Percentiles rank a stretch among this genome's conserved stretches.
These are phyloP conservation scores for Cydonia oblonga DNA, from an alignment of 331 rosid genomes.

Conservation along the genomic window DNA sequence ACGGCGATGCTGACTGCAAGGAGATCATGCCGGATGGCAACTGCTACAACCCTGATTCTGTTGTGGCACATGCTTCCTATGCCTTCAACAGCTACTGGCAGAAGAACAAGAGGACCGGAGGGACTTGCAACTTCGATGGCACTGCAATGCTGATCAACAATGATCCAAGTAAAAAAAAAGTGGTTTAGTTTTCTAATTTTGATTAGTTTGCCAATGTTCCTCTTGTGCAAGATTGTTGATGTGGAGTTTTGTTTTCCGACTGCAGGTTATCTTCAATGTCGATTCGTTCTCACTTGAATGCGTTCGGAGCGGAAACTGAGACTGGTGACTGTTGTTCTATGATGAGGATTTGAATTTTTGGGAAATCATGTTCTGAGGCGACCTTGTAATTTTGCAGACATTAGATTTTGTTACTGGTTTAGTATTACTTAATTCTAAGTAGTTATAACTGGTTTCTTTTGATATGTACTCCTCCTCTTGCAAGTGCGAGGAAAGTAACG, in stretches of 20 bases:
- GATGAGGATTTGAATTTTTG: not conserved
- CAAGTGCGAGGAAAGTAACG: too few relatives aligned
- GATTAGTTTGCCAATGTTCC: not conserved
- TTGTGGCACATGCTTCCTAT: constrained; percentile 80
- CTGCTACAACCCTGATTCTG: constrained; percentile 56
- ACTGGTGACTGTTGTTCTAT: not conserved
- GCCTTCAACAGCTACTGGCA: constrained; percentile 96
- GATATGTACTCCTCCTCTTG: not conserved
- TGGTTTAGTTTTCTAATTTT: not conserved
- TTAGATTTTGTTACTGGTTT: not conserved
- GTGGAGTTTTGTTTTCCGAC: not conserved
- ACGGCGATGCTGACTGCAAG: constrained; percentile 63
- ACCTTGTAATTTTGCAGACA: constrained; percentile 16
- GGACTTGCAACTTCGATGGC: constrained; percentile 80
- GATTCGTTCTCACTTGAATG: constrained; percentile 50
- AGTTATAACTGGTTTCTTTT: not conserved
- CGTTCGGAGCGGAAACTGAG: not conserved
- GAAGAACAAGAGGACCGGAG: constrained; percentile 79
- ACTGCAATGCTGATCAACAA: constrained; percentile 75
- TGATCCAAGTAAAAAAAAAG: constrained; percentile 64
- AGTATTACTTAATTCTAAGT: not conserved
- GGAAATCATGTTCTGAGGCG: constrained; percentile 16
- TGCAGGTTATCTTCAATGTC: constrained; percentile 82
- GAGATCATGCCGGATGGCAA: constrained; percentile 56
- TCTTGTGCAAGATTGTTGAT: not conserved